phyloP scores from a whole-genome alignment of 1,284 basidiomycete genomes.

The Apiotrichum sp. region DNA sequence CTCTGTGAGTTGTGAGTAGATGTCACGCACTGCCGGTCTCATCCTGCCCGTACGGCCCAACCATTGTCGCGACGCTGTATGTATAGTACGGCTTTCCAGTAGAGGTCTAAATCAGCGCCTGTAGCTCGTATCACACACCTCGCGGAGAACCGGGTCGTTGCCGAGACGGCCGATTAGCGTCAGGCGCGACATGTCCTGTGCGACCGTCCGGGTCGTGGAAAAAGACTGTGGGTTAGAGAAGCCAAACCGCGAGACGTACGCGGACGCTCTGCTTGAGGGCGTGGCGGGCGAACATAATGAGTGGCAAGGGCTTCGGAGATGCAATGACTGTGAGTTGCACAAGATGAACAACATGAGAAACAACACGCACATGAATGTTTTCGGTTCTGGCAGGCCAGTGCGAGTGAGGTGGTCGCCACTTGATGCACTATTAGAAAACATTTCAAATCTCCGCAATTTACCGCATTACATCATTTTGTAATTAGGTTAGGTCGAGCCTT shows the following conservation, averaged over 20 bases:
- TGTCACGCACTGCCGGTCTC: slow-evolving; percentile 21
- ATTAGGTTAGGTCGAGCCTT: no score
- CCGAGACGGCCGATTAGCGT: slow-evolving; percentile 40
- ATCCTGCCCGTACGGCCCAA: slow-evolving; percentile 16
- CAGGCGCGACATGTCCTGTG: slow-evolving; percentile 32
- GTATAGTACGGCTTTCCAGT: slow-evolving; percentile 39
- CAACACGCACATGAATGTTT: no score
- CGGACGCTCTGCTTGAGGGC: slow-evolving; percentile 5
- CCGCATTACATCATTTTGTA: no score
- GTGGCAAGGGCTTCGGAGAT: no score
- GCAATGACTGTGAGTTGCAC: no score
- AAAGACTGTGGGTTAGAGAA: slow-evolving; percentile 19
- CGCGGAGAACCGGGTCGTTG: slow-evolving; percentile 31
- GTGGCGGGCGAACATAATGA: slow-evolving; percentile 7
- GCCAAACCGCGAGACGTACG: slow-evolving; percentile 1
- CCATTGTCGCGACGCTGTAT: slow-evolving; percentile 36
- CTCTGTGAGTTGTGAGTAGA: neutral
- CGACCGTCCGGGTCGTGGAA: slow-evolving; percentile 20
- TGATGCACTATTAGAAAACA: no score
- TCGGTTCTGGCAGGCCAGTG: no score
- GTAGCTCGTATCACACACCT: slow-evolving; percentile 12
- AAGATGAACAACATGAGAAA: no score
- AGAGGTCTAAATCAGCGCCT: slow-evolving; percentile 17
- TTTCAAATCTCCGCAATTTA: no score
- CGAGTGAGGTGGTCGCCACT: no score